These are phyloP conservation scores for Tetratostichococcus sp. DNA, from an alignment of 139 green algal genomes.

Conservation along the genomic window DNA sequence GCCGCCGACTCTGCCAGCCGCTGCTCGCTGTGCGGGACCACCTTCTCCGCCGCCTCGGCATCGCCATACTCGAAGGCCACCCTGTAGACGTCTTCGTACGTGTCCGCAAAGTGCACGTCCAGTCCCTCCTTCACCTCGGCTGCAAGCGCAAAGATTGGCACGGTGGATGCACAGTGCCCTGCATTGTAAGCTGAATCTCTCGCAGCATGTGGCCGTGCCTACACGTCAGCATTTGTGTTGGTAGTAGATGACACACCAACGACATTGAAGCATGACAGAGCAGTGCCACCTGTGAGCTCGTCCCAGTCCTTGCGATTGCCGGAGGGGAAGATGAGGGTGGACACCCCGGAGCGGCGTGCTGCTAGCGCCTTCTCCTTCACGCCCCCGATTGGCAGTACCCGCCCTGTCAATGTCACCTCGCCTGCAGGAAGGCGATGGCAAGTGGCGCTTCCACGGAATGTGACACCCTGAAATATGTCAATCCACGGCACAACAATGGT, in stretches of 20 bases:
- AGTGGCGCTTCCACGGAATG: no score
- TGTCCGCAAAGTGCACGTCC: constrained; percentile 76
- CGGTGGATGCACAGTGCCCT: background rate
- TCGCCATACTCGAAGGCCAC: constrained; percentile 57
- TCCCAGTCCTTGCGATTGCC: constrained; percentile 90
- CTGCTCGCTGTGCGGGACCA: background rate
- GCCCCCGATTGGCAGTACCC: constrained; percentile 87
- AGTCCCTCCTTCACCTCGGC: constrained; percentile 82
- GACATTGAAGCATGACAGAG: background rate
- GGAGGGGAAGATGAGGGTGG: constrained; percentile 74
- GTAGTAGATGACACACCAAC: no score
- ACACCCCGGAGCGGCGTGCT: constrained; percentile 66
- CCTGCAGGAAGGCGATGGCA: constrained; percentile 48
- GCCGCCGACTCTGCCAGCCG: background rate
- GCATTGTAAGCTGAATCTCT: no score
- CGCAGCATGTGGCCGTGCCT: no score
- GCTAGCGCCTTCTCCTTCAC: constrained; percentile 94
- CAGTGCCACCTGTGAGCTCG: constrained; percentile 62
- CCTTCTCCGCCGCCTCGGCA: background rate
- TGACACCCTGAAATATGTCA: no score
- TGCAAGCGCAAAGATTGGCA: background rate
- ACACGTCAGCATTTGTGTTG: no score
- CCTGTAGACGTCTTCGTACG: constrained; percentile 82
- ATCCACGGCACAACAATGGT: no score
- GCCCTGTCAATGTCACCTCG: constrained; percentile 92